phyloP scores from a whole-genome alignment of 176 grass and related monocot genomes.

The Avena eriantha region DNA sequence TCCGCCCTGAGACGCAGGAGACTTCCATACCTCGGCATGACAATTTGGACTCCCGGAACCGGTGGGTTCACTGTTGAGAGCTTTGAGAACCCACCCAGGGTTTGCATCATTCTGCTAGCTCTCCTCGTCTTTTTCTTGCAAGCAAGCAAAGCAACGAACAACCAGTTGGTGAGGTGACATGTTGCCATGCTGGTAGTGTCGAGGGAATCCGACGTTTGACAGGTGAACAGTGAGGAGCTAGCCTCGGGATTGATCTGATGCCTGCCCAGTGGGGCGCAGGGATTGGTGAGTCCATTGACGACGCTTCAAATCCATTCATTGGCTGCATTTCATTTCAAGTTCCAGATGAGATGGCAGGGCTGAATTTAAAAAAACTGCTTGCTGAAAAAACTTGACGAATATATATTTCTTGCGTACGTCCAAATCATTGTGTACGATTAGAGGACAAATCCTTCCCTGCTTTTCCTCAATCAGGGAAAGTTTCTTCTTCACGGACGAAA shows the following conservation, averaged over 20 bases:
- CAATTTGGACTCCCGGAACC: conserved; percentile 40
- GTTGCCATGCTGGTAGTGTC: conserved; percentile 35
- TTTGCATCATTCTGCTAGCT: conserved; percentile 3
- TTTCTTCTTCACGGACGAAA: neutral
- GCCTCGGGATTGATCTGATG: conserved; percentile 35
- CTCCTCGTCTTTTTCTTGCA: conserved; percentile 2
- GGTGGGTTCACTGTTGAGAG: conserved; percentile 25
- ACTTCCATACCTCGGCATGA: conserved; percentile 38
- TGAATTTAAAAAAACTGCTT: no score
- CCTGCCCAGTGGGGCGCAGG: conserved; percentile 28
- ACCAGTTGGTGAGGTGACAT: neutral
- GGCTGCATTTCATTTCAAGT: conserved; percentile 18
- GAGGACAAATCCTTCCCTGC: no score
- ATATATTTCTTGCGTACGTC: no score
- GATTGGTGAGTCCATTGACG: conserved; percentile 32
- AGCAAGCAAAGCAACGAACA: conserved; percentile 8
- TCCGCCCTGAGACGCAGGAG: conserved; percentile 3
- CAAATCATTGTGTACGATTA: no score
- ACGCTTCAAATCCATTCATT: neutral
- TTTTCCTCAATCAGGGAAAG: no score
- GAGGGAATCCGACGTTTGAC: conserved; percentile 52
- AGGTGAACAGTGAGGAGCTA: conserved; percentile 23
- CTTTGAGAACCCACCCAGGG: conserved; percentile 5
- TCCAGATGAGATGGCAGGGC: neutral
- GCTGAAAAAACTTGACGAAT: no score